Evolutionary conservation across 1,139 yeast genomes (phyloP), one percentile per base, ranked within the genome.

Genomic region (Geotrichum phurueaensis): DNA sequence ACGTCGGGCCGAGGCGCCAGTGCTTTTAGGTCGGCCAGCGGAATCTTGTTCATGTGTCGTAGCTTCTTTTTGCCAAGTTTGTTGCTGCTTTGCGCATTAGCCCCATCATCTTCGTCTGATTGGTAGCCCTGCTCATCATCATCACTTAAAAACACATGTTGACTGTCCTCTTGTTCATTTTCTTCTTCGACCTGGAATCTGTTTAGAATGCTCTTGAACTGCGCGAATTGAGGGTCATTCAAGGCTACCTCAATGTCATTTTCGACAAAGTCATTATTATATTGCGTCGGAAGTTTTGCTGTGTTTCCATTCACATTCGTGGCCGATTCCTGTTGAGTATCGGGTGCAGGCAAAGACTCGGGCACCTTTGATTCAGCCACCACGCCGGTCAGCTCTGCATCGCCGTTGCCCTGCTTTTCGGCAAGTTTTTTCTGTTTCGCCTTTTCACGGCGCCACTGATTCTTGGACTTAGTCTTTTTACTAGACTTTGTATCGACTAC

Each of bases 21-120:
- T 0, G 87, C 78, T 70, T 92, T 94, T 58, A 94, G 76, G 15
- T 80, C 78, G 0, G 94, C 84, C 20, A 94, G 74, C 0, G 95
- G 82, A 0, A 90, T 81, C 66, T 86, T 86, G 60, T 79, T 78
- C 55, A 75, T 70, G 63, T 79, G 78, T 59, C 84, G 76, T 31
- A 75, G 71, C 68, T 86, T 85, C 61, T 83, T 76, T 62, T 72
- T 76, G 57, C 73, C 71, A 23, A 71, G 60, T 15, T 64, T 67
- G 20, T 57, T 59, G 25, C 60, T 60, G 2, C 65, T 65, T 45
- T 63, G 63, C 15, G 65, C 65, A 7, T 66, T 67, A 27, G 65
- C 72, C 9, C 60, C 66, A 6, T 66, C 69, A 7, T 65, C 65
- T n/a, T 66, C 69, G 25, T 67, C 71, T 13, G 53, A 25, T 3